phyloP scores from a whole-genome alignment of 2,329 filamentous ascomycete genomes.

The Botrytis tulipae region DNA sequence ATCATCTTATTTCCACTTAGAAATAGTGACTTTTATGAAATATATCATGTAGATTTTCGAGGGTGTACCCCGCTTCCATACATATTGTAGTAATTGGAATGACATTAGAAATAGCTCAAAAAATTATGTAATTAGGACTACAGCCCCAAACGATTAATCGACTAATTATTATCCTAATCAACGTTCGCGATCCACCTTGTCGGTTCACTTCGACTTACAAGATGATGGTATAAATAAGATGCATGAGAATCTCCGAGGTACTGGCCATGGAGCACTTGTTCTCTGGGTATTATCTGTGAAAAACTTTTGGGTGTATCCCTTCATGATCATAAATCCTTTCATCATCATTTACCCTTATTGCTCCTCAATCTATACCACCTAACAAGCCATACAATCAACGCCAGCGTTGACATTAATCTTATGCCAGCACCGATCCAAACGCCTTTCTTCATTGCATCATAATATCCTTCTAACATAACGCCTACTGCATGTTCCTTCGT shows the following conservation, averaged over 20 bases:
- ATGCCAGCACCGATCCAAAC: slow-evolving; percentile 33
- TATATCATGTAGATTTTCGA: not conserved
- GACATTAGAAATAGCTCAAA: not conserved
- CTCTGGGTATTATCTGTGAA: not conserved
- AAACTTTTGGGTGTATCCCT: slow-evolving; percentile 6
- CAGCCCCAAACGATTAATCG: not conserved
- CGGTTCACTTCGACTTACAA: not conserved
- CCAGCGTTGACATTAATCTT: slow-evolving; percentile 24
- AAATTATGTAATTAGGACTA: not conserved
- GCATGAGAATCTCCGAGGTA: not conserved
- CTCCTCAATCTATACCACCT: slow-evolving; percentile 12
- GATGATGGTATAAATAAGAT: not conserved
- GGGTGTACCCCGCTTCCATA: not conserved
- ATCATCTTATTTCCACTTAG: not conserved
- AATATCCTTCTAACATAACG: slow-evolving; percentile 38
- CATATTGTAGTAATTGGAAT: not conserved
- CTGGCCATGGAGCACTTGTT: not conserved
- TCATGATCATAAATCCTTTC: not conserved
- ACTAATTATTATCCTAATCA: not conserved
- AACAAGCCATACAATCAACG: slow-evolving; percentile 18
- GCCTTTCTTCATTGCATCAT: slow-evolving; percentile 35
- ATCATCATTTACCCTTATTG: slow-evolving; percentile 7
- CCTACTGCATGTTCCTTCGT: slow-evolving; percentile 34
- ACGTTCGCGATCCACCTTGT: not conserved
- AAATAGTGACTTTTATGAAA: not conserved